Conservation (phyloP, 2,329 filamentous ascomycete genomes). For the Neofusicoccum kwambonambiense region DNA sequence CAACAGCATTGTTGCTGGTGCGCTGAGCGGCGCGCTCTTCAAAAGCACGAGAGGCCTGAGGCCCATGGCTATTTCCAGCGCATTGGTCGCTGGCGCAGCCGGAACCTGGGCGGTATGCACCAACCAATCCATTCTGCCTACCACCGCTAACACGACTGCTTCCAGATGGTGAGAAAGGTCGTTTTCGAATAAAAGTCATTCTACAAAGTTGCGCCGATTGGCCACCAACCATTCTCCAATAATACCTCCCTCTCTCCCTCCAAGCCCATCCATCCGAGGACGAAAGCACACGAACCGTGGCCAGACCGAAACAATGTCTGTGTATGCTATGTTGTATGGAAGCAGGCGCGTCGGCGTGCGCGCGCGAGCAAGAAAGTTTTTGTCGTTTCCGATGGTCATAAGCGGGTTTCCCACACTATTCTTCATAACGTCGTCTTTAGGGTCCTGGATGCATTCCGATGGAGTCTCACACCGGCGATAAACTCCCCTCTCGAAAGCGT, state of each 20-base stretch:
- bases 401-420: not conserved
- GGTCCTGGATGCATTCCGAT: conserved; percentile 10
- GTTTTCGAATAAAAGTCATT: conserved; percentile 7
- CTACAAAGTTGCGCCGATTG: not conserved
- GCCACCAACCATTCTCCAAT: not conserved
- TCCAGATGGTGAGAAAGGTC: conserved; percentile 13
- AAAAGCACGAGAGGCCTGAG: conserved; percentile 89
- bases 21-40: conserved; percentile 87
- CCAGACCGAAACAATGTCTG: not conserved
- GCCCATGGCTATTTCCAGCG: conserved; percentile 93
- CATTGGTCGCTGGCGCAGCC: conserved; percentile 81
- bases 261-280: not conserved
- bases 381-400: not conserved
- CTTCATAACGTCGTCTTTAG: not conserved
- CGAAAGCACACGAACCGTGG: not conserved
- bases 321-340: conserved; percentile 6
- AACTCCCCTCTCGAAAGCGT: conserved; percentile 8
- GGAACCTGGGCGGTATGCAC: conserved; percentile 82
- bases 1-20: conserved; percentile 85
- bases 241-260: not conserved
- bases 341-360: not conserved
- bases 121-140: not conserved
- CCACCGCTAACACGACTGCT: not conserved
- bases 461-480: conserved; percentile 5
- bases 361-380: not conserved